Base-by-base conservation (phyloP, 1,139 yeast genomes). In the Diutina catenulata region DNA sequence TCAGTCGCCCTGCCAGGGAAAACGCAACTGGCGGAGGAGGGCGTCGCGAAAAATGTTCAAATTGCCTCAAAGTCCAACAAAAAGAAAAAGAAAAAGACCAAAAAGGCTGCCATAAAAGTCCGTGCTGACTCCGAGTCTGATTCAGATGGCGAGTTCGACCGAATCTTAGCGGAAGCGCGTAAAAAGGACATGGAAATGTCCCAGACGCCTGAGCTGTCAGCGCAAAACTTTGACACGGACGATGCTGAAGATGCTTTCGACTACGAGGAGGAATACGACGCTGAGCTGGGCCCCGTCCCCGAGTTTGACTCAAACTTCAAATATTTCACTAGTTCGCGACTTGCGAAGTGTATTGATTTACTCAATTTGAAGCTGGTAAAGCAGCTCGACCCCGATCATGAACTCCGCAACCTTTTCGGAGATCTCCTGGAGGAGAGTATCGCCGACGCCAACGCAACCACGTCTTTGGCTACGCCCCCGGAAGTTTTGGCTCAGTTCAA, bases 331-430 rank as follows among this genome's bases (percentile, higher is more conserved):
- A 48, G 65, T 14, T 49, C 56, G 24, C 58, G 70, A 49, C 59
- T 69, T 40, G 58, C 51, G 40, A 52, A 52, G 38, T 59, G 66
- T 23, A 43, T 64, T 28, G 57, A 60, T 5, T 55, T 71, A 31
- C 57, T 77, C 25, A 62, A 67, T 10, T 53, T 77, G 6, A 52
- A 50, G 2, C 64, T 73, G 35, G 54, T 68, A 3, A 72, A 70
- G 41, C 73, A 77, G 43, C 62, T 86, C 36, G 94, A 86, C 51
- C 83, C 94, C 3, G 94, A 84, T 49, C 72, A 74, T 36, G 96
- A 86, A 51, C 78, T 82, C 52, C 71, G 74, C 39, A 65, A 69
- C 42, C 58, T 86, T 37, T 84, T 86, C 59, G 95, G 93, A 5
- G 76, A 79, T 45, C 57, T 82, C 10, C 79, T 91, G 0, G 54